Evolutionary conservation across 2,329 filamentous ascomycete genomes (phyloP), one percentile per base, ranked within the genome.

Genomic region (Myriosclerotinia duriaeana): DNA sequence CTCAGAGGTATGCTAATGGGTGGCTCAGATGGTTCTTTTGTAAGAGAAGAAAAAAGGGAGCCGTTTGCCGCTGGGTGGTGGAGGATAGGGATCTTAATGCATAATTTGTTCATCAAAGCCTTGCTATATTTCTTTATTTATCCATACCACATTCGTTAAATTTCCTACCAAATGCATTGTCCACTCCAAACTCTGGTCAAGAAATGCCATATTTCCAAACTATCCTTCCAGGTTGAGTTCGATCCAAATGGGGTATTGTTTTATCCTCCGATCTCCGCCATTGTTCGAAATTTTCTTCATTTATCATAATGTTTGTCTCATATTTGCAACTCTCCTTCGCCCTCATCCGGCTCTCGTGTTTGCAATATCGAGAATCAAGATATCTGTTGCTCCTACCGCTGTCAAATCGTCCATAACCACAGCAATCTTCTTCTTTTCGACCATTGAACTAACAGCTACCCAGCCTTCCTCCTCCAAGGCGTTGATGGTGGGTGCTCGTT

Each of bases 401-500:
- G 74, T 71, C 64, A 77, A 67, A n/a, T 76, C 67, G 68, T 77
- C 76, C 75, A 77, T 77, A 3, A 76, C 74, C 6, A 71, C 72
- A 30, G 76, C 75, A 46, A 77, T 76, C 53, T 71, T 72, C 69
- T 77, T 77, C 70, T 76, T 77, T 55, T 76, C 74, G 8, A 74
- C 71, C 71, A 72, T 74, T 15, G 69, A 68, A 65, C 72, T 72
- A 34, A 72, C 71, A 55, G 70, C 71, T 5, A 72, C 71, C 71
- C 72, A 72, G 6, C 66, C 53, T 46, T 55, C 61, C 52, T 46
- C 40, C 14, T 56, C 94, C 3, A 99, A 83, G 20, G 90, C 83
- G n/a, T 91, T 97, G 72, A 98, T 85, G 2, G 94, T 98, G 2
- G 95, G 92, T 2, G 95, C 93, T 61, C 95, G 90, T 81, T 95